Base-by-base conservation (phyloP, 768 basidiomycete genomes). In the Russula compacta region DNA sequence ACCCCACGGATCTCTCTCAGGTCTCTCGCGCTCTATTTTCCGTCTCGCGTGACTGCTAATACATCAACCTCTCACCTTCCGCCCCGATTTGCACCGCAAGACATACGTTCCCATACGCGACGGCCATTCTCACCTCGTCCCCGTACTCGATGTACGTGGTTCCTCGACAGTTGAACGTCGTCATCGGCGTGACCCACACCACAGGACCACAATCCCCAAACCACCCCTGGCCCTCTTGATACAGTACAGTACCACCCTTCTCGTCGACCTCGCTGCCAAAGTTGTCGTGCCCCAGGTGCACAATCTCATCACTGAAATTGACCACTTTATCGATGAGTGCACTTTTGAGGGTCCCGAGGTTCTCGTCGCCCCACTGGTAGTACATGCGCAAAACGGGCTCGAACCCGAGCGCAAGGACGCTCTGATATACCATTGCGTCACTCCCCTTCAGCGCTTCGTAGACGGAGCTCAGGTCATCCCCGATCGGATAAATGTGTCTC, bases 401-500 rank as follows among this genome's bases (percentile, higher is more conserved):
- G 14, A 59, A 47, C 38, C 40, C 46, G 6, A 56, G 63, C 15
- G 24, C 47, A 2, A 29, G 21, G 19, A 19, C 3, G 24, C 4
- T 38, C 35, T 36, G 49, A 6, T 49, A 46, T 4, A 57, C 35
- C 5, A 38, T 9, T 7, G 54, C 55, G 39, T 60, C 63, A 35
- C 42, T 57, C 11, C 55, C 59, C 32, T 64, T 60, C 14, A 60
- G 46, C 21, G 57, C 42, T 9, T 19, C 15, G 19, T 50, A 50
- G 33, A 60, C 8, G 9, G 55, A 46, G 3, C 46, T 11, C 3
- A 53, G 35, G 9, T 12, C 8, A 32, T 53, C 39, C 10, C 43
- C 55, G 55, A 76, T 53, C 2, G 75, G 73, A 58, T 79, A 79
- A 56, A 67, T 64, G 66, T 76, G 72, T 1, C 64, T 65, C 11